Percentiles rank a stretch among this genome's conserved stretches.
These are phyloP conservation scores for Cryptococcus floricola DNA, from an alignment of 1,284 basidiomycete genomes.

Conservation along the genomic window DNA sequence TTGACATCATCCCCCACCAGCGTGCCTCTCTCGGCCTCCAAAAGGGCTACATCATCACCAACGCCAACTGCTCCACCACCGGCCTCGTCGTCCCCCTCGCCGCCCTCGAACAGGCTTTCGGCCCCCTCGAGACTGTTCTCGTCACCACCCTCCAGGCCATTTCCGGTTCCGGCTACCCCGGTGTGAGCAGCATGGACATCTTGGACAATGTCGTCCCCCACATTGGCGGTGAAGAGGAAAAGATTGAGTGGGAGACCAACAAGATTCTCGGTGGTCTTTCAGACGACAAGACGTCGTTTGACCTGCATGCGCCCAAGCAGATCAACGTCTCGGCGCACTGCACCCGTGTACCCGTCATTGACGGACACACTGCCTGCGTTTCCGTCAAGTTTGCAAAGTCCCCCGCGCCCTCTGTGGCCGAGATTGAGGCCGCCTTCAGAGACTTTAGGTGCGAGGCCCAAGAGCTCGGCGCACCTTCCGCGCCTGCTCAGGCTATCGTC, in stretches of 20 bases:
- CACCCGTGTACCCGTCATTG: constrained; percentile 88
- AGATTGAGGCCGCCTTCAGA: constrained; percentile 76
- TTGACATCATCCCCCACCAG: constrained; percentile 82
- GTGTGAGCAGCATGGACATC: constrained; percentile 85
- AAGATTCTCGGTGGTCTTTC: constrained; percentile 89
- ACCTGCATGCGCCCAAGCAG: constrained; percentile 74
- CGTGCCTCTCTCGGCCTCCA: constrained; percentile 63
- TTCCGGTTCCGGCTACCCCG: constrained; percentile 95
- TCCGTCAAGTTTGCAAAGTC: constrained; percentile 76
- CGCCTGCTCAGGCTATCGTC: constrained; percentile 79
- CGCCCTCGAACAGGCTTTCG: constrained; percentile 88
- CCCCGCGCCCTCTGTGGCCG: constrained; percentile 72
- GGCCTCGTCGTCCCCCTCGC: constrained; percentile 87
- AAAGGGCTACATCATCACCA: constrained; percentile 94
- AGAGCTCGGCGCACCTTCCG: constrained; percentile 75
- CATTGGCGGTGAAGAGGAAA: constrained; percentile 84
- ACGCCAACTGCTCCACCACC: constrained; percentile 98
- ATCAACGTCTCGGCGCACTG: constrained; percentile 85
- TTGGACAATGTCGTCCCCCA: constrained; percentile 95
- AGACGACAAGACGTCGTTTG: constrained; percentile 62
- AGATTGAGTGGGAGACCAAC: constrained; percentile 96
- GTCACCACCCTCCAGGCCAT: constrained; percentile 98
- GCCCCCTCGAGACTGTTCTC: constrained; percentile 83
- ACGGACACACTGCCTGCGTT: constrained; percentile 85
- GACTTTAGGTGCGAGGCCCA: constrained; percentile 76